Evolutionary conservation across 2,329 filamentous ascomycete species (phyloP).

Genomic region (Aspergillus sp.): DNA sequence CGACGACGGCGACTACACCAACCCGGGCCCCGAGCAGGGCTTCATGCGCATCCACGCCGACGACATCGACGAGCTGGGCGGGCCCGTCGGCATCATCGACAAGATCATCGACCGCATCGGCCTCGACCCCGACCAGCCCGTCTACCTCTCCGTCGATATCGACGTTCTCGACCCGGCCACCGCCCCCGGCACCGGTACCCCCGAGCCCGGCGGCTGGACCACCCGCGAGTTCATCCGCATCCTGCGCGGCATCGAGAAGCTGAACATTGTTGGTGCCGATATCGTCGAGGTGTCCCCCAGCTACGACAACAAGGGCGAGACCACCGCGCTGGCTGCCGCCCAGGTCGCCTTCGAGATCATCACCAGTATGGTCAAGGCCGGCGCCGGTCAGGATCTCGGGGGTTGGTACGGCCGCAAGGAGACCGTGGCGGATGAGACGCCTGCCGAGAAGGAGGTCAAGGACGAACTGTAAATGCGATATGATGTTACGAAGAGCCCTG

Average conservation of each 20-base stretch:
- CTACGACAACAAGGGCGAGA: constrained; percentile 77
- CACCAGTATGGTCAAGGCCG: constrained; percentile 55
- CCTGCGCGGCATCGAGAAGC: constrained; percentile 71
- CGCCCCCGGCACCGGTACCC: constrained; percentile 76
- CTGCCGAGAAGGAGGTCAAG: constrained; percentile 15
- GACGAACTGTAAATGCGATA: constrained; percentile 28
- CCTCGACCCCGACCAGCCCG: constrained; percentile 62
- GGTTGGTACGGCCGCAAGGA: constrained; percentile 40
- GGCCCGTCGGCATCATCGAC: constrained; percentile 63
- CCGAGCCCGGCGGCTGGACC: constrained; percentile 88
- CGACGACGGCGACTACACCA: constrained; percentile 66
- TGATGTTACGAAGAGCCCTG: constrained; percentile 12
- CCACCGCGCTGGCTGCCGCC: constrained; percentile 76
- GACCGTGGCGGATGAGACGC: constrained; percentile 19
- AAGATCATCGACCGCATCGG: constrained; percentile 71
- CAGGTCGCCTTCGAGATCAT: constrained; percentile 85
- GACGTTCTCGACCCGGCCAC: constrained; percentile 74
- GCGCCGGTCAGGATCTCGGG: constrained; percentile 36
- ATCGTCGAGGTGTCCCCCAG: constrained; percentile 85
- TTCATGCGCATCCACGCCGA: constrained; percentile 79
- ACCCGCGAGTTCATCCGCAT: constrained; percentile 83
- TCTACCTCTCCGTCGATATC: constrained; percentile 79
- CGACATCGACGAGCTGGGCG: constrained; percentile 80
- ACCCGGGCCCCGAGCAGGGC: constrained; percentile 68
- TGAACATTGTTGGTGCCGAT: constrained; percentile 87